Conservation (phyloP, 106 monocot species). For the Phalaenopsis equestris region DNA sequence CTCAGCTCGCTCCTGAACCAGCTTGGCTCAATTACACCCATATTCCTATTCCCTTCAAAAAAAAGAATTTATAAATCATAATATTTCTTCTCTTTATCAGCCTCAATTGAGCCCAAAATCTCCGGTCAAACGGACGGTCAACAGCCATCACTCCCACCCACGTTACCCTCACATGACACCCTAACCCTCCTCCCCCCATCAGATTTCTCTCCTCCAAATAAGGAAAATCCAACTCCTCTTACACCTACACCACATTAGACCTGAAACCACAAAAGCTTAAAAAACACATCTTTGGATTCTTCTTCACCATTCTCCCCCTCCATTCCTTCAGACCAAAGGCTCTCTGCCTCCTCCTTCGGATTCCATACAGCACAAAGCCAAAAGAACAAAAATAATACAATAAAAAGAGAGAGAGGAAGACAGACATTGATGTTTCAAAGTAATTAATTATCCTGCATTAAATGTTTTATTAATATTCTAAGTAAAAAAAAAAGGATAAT, state of each 20-base stretch:
- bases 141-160: background rate
- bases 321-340: background rate
- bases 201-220: background rate
- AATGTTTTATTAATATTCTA: background rate
- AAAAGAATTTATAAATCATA: no score
- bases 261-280: background rate
- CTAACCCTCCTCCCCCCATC: background rate
- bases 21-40: no score
- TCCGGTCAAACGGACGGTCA: background rate
- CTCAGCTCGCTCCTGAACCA: no score
- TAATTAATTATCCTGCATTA: background rate
- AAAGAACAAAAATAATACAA: background rate
- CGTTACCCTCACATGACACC: constrained; percentile 5
- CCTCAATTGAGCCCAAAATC: background rate
- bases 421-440: background rate
- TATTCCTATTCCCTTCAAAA: no score
- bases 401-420: background rate
- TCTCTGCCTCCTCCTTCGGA: background rate
- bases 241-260: background rate
- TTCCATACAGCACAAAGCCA: constrained; percentile 6
- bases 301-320: background rate
- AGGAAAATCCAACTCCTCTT: background rate
- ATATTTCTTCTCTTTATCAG: no score
- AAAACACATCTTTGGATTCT: constrained; percentile 1
- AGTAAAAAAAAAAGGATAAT: background rate